These are phyloP conservation scores for Lepiota venenata DNA, from an alignment of 768 basidiomycete genomes.

Conservation along the genomic window DNA sequence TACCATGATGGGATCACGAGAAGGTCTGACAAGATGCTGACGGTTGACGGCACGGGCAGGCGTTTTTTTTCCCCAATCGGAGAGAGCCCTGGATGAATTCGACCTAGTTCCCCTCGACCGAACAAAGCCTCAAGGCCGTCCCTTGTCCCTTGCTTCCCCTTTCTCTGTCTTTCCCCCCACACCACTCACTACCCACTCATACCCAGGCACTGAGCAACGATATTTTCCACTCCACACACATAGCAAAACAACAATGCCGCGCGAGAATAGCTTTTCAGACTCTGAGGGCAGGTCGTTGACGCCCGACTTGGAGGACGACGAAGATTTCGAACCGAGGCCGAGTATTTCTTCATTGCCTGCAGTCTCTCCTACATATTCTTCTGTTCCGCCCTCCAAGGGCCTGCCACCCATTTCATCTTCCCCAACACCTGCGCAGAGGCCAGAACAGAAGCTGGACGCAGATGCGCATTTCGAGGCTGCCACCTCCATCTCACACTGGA, in stretches of 20 bases:
- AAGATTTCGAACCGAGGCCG: background rate
- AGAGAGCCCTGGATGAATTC: too few species aligned
- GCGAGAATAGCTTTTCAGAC: conserved; percentile 67
- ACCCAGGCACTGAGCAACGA: too few species aligned
- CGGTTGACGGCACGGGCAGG: background rate
- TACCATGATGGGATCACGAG: conserved; percentile 1
- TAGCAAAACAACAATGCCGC: conserved; percentile 42
- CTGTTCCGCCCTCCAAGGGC: background rate
- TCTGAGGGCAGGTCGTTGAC: conserved; percentile 64
- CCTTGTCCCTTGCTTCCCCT: background rate
- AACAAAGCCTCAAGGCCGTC: background rate
- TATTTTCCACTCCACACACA: background rate
- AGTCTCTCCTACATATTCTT: background rate
- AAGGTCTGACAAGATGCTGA: background rate
- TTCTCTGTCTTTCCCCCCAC: background rate
- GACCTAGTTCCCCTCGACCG: background rate
- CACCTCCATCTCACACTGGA: conserved; percentile 13
- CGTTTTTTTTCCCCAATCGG: too few species aligned
- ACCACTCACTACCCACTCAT: too few species aligned
- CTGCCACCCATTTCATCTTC: background rate
- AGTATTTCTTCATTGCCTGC: background rate
- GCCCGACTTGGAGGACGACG: conserved; percentile 55
- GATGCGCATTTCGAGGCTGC: background rate
- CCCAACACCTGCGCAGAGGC: background rate
- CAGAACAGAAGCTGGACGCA: too few species aligned